Conservation (phyloP, 306 rosid genomes). For the Cicer chorassanicum region DNA sequence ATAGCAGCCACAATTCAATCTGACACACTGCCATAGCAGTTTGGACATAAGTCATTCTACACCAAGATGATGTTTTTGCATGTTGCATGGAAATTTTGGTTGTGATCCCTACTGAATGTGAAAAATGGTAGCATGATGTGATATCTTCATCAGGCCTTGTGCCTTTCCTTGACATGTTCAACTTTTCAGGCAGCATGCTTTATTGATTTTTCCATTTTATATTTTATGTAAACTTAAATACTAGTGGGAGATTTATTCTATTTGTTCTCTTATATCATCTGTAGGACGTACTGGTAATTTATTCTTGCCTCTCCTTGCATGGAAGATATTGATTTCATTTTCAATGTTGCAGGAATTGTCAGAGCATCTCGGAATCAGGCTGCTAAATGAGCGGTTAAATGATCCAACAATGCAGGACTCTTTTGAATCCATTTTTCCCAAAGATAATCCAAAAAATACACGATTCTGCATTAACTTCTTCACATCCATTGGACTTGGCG, state of each 20-base stretch:
- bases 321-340: conserved; percentile 44
- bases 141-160: not conserved
- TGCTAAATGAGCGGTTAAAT: conserved; percentile 69
- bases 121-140: conserved; percentile 2
- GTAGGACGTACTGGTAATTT: not conserved
- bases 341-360: conserved; percentile 76
- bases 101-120: not conserved
- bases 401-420: conserved; percentile 74
- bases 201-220: not conserved
- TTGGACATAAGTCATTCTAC: not conserved
- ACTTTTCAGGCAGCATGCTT: not conserved
- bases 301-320: not conserved
- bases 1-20: not conserved
- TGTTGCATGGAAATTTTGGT: not conserved
- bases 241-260: conserved; percentile 2
- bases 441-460: conserved; percentile 89
- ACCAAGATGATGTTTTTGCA: not conserved
- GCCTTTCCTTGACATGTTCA: not conserved
- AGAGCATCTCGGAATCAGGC: conserved; percentile 77
- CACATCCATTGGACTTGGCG: conserved; percentile 84
- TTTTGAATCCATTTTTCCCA: conserved; percentile 77
- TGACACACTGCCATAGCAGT: not conserved
- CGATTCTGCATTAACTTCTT: conserved; percentile 89
- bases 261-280: not conserved
- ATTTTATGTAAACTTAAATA: not conserved